Conservation (phyloP, 495 filamentous ascomycete genomes). For the Tuber magnatum region DNA sequence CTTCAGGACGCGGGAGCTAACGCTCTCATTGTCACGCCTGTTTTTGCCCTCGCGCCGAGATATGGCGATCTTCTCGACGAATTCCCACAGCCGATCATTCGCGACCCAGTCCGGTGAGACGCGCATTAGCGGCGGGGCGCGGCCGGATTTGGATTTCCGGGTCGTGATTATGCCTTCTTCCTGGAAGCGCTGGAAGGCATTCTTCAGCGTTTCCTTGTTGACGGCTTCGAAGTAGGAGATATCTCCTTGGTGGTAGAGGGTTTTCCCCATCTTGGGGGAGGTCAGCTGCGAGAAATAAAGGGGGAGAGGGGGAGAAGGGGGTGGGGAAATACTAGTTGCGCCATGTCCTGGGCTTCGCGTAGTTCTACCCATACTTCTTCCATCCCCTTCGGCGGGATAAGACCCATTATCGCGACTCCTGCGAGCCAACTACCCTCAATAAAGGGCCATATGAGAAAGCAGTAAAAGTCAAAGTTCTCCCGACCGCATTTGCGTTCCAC, state of each 20-base stretch:
- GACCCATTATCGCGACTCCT: constrained; percentile 72
- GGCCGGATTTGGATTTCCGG: constrained; percentile 51
- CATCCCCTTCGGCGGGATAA: constrained; percentile 62
- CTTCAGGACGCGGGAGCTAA: constrained; percentile 69
- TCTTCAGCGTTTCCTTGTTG: constrained; percentile 94
- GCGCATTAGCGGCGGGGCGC: constrained; percentile 53
- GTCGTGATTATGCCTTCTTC: constrained; percentile 83
- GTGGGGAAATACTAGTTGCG: constrained; percentile 60
- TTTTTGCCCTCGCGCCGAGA: constrained; percentile 90
- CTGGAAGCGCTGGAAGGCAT: constrained; percentile 77
- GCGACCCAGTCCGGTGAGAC: constrained; percentile 76
- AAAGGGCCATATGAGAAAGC: constrained; percentile 96
- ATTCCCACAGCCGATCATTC: constrained; percentile 73
- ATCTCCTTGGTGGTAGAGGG: constrained; percentile 93
- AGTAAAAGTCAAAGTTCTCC: constrained; percentile 97
- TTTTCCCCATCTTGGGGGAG: constrained; percentile 70
- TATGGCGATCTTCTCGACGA: constrained; percentile 76
- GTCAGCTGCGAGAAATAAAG: constrained; percentile 30
- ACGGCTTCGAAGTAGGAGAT: constrained; percentile 95
- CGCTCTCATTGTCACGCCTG: constrained; percentile 79
- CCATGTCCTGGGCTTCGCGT: constrained; percentile 69
- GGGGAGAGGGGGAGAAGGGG: not conserved
- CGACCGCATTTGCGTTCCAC: constrained; percentile 67
- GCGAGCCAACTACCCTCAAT: constrained; percentile 90
- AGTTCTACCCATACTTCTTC: constrained; percentile 69